Conservation (phyloP, 352 stramenopile genomes). For the Phytophthora sp. region DNA sequence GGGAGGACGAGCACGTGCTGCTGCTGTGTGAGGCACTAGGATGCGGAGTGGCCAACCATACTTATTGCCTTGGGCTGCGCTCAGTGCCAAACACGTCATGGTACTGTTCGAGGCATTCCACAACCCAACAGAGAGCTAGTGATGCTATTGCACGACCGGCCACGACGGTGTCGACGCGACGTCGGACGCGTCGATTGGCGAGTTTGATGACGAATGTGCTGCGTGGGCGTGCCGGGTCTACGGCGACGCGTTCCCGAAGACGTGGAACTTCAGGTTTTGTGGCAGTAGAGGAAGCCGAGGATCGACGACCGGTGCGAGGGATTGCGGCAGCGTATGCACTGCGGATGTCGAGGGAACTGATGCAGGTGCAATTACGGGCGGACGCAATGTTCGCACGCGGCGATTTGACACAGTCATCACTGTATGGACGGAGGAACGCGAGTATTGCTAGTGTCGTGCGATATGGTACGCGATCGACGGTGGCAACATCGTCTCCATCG, state of each 20-base stretch:
- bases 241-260: slow-evolving; percentile 20
- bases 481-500: slow-evolving; percentile 10
- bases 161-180: slow-evolving; percentile 66
- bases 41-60: slow-evolving; percentile 75
- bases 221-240: slow-evolving; percentile 23
- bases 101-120: slow-evolving; percentile 69
- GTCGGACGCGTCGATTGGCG: slow-evolving; percentile 65
- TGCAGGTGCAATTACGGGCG: slow-evolving; percentile 69
- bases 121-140: slow-evolving; percentile 46
- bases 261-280: slow-evolving; percentile 31
- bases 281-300: slow-evolving; percentile 34
- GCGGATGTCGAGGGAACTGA: slow-evolving; percentile 81
- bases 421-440: slow-evolving; percentile 41
- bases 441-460: slow-evolving; percentile 4
- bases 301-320: slow-evolving; percentile 57
- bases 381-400: slow-evolving; percentile 79
- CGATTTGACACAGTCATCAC: slow-evolving; percentile 50
- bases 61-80: slow-evolving; percentile 72
- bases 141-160: slow-evolving; percentile 61
- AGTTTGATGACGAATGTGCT: slow-evolving; percentile 81
- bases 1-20: slow-evolving; percentile 82
- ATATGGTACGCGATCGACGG: slow-evolving; percentile 40
- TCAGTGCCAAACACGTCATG: slow-evolving; percentile 67
- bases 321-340: slow-evolving; percentile 71
- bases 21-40: slow-evolving; percentile 73